These are phyloP conservation scores for Candida ortonii DNA, from an alignment of 805 yeast species.

Conservation along the genomic window DNA sequence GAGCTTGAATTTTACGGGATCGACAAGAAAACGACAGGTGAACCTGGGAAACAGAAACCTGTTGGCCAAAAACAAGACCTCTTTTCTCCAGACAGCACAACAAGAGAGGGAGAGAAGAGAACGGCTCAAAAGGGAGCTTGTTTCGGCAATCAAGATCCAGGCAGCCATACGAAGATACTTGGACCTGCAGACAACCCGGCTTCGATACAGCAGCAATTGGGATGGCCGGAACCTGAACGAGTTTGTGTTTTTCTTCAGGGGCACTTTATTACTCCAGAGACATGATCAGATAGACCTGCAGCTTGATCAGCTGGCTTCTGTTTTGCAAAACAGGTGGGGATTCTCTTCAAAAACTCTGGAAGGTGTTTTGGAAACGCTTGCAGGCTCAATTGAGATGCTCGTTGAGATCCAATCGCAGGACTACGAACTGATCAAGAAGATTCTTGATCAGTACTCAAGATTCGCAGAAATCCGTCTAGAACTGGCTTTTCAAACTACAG, in stretches of 20 bases:
- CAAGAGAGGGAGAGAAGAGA: conserved; percentile 67
- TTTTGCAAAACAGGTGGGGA: too few relatives aligned
- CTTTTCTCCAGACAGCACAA: conserved; percentile 61
- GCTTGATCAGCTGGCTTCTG: conserved; percentile 11
- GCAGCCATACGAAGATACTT: conserved; percentile 41
- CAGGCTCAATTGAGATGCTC: conserved; percentile 1
- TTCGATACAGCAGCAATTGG: conserved; percentile 23
- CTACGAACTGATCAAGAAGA: too few relatives aligned
- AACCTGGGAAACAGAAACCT: conserved; percentile 45
- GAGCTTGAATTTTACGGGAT: conserved; percentile 34
- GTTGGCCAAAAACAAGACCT: conserved; percentile 33
- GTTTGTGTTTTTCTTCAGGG: conserved; percentile 31
- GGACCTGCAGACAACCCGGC: conserved; percentile 31
- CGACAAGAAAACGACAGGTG: conserved; percentile 37
- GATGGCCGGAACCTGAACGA: conserved; percentile 22
- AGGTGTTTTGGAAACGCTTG: too few relatives aligned
- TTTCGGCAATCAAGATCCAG: conserved; percentile 53
- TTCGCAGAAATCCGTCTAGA: too few relatives aligned
- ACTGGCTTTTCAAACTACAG: too few relatives aligned
- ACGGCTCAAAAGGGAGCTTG: conserved; percentile 44
- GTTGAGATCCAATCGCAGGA: too few relatives aligned
- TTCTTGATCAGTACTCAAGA: too few relatives aligned
- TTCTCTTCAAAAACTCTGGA: too few relatives aligned
- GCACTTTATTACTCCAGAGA: conserved; percentile 14
- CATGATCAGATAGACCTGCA: conserved; percentile 6